These are phyloP conservation scores for Epichloe sibirici DNA, from an alignment of 2,329 filamentous ascomycete species.

Conservation along the genomic window DNA sequence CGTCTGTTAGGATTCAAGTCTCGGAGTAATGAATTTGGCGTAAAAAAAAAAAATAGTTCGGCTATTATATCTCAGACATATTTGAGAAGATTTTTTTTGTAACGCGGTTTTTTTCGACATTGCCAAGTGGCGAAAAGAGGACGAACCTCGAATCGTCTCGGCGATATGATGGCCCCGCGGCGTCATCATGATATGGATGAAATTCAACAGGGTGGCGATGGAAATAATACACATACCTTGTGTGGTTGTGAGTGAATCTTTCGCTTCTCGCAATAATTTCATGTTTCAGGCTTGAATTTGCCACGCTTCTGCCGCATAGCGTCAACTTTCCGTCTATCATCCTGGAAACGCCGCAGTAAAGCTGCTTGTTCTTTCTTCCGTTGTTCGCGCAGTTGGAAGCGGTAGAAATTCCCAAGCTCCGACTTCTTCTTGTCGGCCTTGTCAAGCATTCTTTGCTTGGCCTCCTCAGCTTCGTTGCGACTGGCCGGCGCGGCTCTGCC, in stretches of 20 bases:
- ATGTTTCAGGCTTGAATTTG: constrained; percentile 43
- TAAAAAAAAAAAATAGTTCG: background rate
- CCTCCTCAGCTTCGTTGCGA: constrained; percentile 56
- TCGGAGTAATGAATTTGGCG: too few species aligned
- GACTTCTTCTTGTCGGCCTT: constrained; percentile 50
- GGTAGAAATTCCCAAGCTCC: constrained; percentile 63
- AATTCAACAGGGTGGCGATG: background rate
- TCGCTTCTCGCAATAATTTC: constrained; percentile 8
- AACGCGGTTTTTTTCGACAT: constrained; percentile 53
- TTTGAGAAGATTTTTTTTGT: constrained; percentile 52
- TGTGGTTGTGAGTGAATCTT: background rate
- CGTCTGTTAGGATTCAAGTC: background rate
- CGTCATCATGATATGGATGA: constrained; percentile 32
- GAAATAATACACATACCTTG: constrained; percentile 2
- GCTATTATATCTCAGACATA: constrained; percentile 34
- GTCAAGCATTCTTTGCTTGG: constrained; percentile 46
- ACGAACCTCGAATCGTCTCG: constrained; percentile 7
- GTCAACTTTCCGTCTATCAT: constrained; percentile 59
- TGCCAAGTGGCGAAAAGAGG: constrained; percentile 12
- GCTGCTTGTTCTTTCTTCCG: constrained; percentile 62
- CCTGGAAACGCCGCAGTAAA: constrained; percentile 59
- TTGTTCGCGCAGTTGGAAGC: constrained; percentile 70
- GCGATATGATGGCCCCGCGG: constrained; percentile 39
- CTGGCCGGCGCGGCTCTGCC: constrained; percentile 63
- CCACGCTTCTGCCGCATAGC: constrained; percentile 58